Conservation (phyloP, 192 early-diverging fungal species). For the Powellomyces hirtus region DNA sequence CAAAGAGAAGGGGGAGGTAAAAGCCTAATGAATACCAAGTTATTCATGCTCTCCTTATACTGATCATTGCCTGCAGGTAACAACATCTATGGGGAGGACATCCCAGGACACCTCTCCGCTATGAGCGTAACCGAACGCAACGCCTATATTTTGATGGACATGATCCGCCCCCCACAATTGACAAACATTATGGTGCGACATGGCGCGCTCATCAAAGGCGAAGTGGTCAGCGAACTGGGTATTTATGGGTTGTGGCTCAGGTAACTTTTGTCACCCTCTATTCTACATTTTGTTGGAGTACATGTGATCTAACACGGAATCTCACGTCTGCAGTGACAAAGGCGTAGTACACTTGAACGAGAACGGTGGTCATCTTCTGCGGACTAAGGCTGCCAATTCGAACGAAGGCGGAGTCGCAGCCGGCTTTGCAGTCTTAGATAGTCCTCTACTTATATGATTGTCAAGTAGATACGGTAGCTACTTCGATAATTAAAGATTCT, state of each 20-base stretch:
- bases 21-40: too few relatives aligned
- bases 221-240: constrained; percentile 90
- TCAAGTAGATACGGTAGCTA: background rate
- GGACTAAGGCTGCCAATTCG: constrained; percentile 81
- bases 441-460: constrained; percentile 61
- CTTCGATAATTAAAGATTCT: background rate
- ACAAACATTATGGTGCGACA: constrained; percentile 74
- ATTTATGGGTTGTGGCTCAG: constrained; percentile 89
- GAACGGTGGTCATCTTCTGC: constrained; percentile 82
- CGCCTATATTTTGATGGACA: constrained; percentile 94
- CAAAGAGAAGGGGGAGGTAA: constrained; percentile 94
- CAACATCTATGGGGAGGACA: constrained; percentile 89
- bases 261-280: too few relatives aligned
- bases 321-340: constrained; percentile 53
- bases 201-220: constrained; percentile 65
- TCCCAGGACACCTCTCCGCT: constrained; percentile 53
- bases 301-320: too few relatives aligned
- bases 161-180: constrained; percentile 77
- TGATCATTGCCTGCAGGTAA: constrained; percentile 50
- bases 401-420: constrained; percentile 96
- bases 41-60: background rate
- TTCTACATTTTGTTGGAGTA: too few relatives aligned
- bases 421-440: constrained; percentile 92
- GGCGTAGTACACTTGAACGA: constrained; percentile 65
- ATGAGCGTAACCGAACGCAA: constrained; percentile 66